These are phyloP conservation scores for Rhodomyrtus psidioides DNA, from an alignment of 441 rosid species.

Conservation along the genomic window DNA sequence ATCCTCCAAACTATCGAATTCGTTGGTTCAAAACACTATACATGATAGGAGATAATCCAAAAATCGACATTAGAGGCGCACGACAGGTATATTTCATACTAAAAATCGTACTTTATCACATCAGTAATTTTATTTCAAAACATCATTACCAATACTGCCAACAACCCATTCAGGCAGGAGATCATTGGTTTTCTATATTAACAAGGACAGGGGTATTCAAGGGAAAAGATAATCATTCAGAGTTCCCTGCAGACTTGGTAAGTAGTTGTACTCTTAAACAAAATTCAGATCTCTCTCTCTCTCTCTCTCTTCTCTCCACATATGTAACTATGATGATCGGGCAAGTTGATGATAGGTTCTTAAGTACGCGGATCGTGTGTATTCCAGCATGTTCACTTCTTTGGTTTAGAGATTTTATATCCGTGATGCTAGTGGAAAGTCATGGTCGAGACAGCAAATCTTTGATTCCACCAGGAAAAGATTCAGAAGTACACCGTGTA, in stretches of 20 bases:
- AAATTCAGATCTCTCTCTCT: neutral
- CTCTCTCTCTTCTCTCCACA: neutral
- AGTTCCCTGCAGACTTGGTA: conserved; percentile 73
- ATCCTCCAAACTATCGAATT: conserved; percentile 7
- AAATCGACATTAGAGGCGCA: conserved; percentile 70
- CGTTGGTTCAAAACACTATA: conserved; percentile 48
- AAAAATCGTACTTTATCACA: neutral
- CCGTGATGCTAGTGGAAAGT: neutral
- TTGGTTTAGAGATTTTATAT: neutral
- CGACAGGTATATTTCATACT: conserved; percentile 31
- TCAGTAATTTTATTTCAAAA: neutral
- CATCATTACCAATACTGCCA: neutral
- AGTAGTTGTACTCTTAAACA: neutral
- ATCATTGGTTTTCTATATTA: conserved; percentile 82
- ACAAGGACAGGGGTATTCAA: conserved; percentile 84
- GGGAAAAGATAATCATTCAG: conserved; percentile 45
- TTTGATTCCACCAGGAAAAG: neutral
- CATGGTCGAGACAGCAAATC: neutral
- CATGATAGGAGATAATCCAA: conserved; percentile 86
- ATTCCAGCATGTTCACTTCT: neutral
- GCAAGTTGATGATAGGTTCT: neutral
- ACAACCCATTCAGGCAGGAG: conserved; percentile 46
- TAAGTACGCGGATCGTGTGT: neutral
- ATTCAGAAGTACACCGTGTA: neutral
- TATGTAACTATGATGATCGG: neutral